phyloP scores from a whole-genome alignment of 2,329 filamentous ascomycete species.

The Uncinocarpus reesii region DNA sequence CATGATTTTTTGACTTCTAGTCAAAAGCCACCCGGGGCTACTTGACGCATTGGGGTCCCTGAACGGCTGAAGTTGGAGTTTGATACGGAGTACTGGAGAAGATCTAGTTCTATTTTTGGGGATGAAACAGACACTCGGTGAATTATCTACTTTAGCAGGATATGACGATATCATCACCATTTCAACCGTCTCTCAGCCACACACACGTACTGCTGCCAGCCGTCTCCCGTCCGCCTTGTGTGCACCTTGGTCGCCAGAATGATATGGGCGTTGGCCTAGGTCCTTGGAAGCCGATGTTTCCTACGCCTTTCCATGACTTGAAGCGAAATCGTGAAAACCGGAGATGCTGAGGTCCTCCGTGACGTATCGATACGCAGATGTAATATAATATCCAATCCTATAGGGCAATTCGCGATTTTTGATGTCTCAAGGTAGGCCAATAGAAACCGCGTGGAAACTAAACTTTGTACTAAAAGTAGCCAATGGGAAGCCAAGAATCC shows the following conservation, averaged over 20 bases:
- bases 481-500: background rate
- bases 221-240: background rate
- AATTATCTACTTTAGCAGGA: too few species aligned
- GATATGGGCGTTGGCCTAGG: background rate
- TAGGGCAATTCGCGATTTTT: background rate
- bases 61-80: too few species aligned
- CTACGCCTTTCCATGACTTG: background rate
- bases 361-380: background rate
- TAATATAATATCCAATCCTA: background rate
- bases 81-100: too few species aligned
- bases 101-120: background rate
- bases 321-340: too few species aligned
- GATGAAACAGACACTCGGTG: too few species aligned
- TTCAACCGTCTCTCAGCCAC: background rate
- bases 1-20: too few species aligned
- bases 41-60: too few species aligned
- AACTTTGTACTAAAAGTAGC: background rate
- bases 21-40: too few species aligned
- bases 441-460: background rate
- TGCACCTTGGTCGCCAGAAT: background rate
- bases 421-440: background rate
- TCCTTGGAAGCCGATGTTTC: too few species aligned
- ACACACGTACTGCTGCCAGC: background rate
- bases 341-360: background rate
- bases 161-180: too few species aligned